Evolutionary conservation across 2,329 filamentous ascomycete genomes (phyloP), one percentile per base, ranked within the genome.

Genomic region (Pseudogymnoascus sp.): DNA sequence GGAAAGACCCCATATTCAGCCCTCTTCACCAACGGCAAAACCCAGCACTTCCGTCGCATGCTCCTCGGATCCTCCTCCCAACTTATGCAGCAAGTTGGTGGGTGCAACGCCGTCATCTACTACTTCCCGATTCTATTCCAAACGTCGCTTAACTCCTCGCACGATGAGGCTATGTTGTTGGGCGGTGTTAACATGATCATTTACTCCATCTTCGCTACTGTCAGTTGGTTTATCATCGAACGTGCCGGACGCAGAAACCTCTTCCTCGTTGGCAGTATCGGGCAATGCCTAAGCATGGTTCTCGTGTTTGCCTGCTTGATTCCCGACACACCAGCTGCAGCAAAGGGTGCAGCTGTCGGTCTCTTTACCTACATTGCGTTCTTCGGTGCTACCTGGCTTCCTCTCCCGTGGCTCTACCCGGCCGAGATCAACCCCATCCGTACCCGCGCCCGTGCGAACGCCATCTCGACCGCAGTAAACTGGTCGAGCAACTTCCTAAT

Each of bases 241-340:
- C 82, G 85, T 1, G 82, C 87, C 4, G 88, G 88, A 14, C 86
- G 89, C 35, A 82, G 89, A 16, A 83, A 85, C 70, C 81, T 92
- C 66, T 91, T 92, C 85, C 75, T 92, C 14, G 83, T 89, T 66
- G 88, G 88, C 61, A 84, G 85, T 0, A 75, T 82, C 35, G 85
- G 85, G 0, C 86, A 87, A 77, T 84, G 84, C 37, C 71, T 81
- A 1, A 85, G 83, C 61, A 90, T 91, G 88, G 82, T 85, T 2
- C 79, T 90, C 24, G 73, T 75, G 2, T 76, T 76, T 62, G 70
- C 69, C 8, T 74, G 73, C 33, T 60, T 76, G 10, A 76, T 76
- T 19, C 74, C 75, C 1, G 65, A 71, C 3, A 66, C 62, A 1
- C 65, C 67, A 12, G 56, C 70, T 5, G 66, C 71, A 1, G 72